Conservation (phyloP, 371 early-diverging fungal species). For the Mortierella sp. region DNA sequence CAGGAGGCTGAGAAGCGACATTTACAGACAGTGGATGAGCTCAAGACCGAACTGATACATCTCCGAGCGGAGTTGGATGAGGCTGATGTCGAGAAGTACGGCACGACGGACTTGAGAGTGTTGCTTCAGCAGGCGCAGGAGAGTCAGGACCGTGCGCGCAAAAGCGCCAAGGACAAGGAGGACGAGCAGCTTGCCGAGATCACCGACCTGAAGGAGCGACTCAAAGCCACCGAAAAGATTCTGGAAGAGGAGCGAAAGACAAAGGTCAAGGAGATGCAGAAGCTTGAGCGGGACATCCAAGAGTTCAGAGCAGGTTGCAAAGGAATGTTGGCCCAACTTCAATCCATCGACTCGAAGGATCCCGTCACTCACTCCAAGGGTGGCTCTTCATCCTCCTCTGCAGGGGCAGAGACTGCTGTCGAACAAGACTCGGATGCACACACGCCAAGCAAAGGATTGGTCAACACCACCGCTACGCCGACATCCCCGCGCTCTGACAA, state of each 20-base stretch:
- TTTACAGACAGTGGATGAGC: conserved; percentile 31
- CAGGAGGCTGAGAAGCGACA: conserved; percentile 54
- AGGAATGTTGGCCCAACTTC: conserved; percentile 41
- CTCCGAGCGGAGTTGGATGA: conserved; percentile 38
- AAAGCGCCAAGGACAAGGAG: conserved; percentile 47
- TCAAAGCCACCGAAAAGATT: conserved; percentile 28
- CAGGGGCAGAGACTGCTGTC: conserved; percentile 44
- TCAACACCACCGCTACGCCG: conserved; percentile 9
- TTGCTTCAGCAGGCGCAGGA: conserved; percentile 27
- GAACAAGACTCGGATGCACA: conserved; percentile 39
- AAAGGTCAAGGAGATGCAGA: conserved; percentile 53
- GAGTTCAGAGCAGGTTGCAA: conserved; percentile 45
- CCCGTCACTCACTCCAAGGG: conserved; percentile 24
- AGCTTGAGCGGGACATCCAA: conserved; percentile 42
- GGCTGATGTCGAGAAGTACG: conserved; percentile 42
- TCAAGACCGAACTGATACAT: conserved; percentile 38
- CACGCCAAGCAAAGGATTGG: conserved; percentile 19
- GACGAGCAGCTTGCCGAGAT: conserved; percentile 47
- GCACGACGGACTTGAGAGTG: conserved; percentile 28
- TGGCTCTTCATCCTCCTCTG: conserved; percentile 45
- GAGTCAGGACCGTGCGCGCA: conserved; percentile 31
- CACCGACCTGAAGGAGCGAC: conserved; percentile 42
- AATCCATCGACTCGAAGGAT: conserved; percentile 20
- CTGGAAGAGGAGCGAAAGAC: conserved; percentile 38
- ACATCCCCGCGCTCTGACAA: conserved; percentile 15